Evolutionary conservation across 352 stramenopile genomes (phyloP).

Genomic region (Lagenidium sp.): DNA sequence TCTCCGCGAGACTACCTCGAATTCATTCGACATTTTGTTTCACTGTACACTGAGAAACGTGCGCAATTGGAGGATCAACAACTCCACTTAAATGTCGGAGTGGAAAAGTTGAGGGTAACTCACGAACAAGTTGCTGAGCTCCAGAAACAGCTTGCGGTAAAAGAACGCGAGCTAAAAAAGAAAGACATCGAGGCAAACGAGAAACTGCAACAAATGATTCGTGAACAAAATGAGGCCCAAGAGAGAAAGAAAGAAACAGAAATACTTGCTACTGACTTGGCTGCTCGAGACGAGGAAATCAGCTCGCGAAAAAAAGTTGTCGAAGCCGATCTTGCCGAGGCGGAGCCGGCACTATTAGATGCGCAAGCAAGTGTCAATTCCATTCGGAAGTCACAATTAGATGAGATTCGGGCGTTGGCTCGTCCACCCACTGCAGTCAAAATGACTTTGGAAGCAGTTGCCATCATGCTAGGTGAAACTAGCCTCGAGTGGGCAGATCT

Average conservation of each 20-base stretch:
- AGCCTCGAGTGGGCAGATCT: slow-evolving; percentile 97
- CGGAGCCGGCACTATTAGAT: slow-evolving; percentile 95
- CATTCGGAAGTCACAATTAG: slow-evolving; percentile 98
- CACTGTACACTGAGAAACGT: slow-evolving; percentile 88
- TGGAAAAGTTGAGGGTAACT: slow-evolving; percentile 97
- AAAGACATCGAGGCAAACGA: slow-evolving; percentile 97
- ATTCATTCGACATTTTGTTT: slow-evolving; percentile 88
- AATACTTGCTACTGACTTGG: slow-evolving; percentile 92
- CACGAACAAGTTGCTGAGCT: slow-evolving; percentile 95
- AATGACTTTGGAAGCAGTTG: slow-evolving; percentile 96
- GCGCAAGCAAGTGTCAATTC: slow-evolving; percentile 96
- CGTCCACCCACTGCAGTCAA: slow-evolving; percentile 95
- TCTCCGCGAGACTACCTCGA: slow-evolving; percentile 91
- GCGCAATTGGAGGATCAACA: slow-evolving; percentile 93
- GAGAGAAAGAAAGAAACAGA: slow-evolving; percentile 95
- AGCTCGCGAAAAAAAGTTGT: slow-evolving; percentile 91
- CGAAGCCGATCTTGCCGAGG: slow-evolving; percentile 95
- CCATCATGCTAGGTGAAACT: slow-evolving; percentile 97
- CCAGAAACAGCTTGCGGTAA: slow-evolving; percentile 87
- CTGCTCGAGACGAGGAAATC: slow-evolving; percentile 94
- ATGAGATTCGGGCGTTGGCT: slow-evolving; percentile 96
- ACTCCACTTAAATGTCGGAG: slow-evolving; percentile 97
- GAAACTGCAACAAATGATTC: slow-evolving; percentile 99
- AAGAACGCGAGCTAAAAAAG: slow-evolving; percentile 93
- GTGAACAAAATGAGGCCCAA: slow-evolving; percentile 97